Evolutionary conservation across 129 eudicot species (phyloP).

Genomic region (Scalesia atractyloides): DNA sequence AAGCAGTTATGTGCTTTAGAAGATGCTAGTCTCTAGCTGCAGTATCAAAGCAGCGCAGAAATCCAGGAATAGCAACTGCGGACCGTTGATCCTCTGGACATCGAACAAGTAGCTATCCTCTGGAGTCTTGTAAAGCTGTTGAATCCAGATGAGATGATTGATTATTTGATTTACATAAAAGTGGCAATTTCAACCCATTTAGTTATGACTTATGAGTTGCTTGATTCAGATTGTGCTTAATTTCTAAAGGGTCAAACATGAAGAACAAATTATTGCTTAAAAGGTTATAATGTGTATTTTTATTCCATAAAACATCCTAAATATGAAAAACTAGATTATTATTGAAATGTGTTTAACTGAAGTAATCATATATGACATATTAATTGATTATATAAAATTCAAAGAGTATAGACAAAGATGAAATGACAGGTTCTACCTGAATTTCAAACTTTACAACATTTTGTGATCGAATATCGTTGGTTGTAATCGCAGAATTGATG

Average conservation of each 20-base stretch:
- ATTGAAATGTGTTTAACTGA: not conserved
- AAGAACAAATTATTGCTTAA: not conserved
- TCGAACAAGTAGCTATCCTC: constrained; percentile 72
- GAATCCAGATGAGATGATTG: not conserved
- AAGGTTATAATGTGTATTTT: not conserved
- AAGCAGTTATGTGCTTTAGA: constrained; percentile 30
- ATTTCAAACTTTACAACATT: constrained; percentile 66
- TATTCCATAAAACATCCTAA: not conserved
- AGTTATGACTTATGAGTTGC: not conserved
- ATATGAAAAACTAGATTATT: not conserved
- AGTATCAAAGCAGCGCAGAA: constrained; percentile 55
- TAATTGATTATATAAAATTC: not conserved
- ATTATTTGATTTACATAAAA: not conserved
- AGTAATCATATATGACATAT: not conserved
- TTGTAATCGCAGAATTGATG: constrained; percentile 24
- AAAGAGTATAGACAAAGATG: not conserved
- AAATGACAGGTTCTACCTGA: constrained; percentile 52
- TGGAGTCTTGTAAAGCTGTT: constrained; percentile 71
- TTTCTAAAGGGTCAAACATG: not conserved
- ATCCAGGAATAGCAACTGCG: constrained; percentile 69
- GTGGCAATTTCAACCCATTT: not conserved
- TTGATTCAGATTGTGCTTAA: not conserved
- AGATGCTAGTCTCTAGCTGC: constrained; percentile 35
- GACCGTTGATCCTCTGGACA: constrained; percentile 66
- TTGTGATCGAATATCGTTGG: constrained; percentile 36